Percentiles rank a stretch among this genome's conserved stretches.
phyloP scores from a whole-genome alignment of 164 flowering plant genomes.

The Dillenia turbinata region DNA sequence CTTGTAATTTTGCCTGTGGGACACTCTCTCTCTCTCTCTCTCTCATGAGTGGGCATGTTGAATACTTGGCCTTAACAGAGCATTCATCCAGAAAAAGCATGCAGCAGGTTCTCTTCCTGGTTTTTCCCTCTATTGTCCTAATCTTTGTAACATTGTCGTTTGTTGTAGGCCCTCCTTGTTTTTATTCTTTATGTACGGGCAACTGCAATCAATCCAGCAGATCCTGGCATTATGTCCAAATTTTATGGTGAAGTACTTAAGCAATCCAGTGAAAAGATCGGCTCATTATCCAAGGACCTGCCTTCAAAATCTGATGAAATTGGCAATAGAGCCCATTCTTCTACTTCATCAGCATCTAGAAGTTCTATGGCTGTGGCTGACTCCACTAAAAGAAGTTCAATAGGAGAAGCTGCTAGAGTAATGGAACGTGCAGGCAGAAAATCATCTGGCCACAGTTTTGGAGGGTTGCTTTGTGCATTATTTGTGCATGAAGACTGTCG shows the following conservation, averaged over 20 bases:
- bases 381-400: slow-evolving; percentile 50
- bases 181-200: slow-evolving; percentile 86
- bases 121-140: not conserved
- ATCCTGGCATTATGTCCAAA: slow-evolving; percentile 76
- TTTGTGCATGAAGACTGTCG: slow-evolving; percentile 86
- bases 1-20: no score
- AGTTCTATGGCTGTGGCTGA: slow-evolving; percentile 52
- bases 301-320: slow-evolving; percentile 35
- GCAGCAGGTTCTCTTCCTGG: not conserved
- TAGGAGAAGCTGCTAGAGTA: slow-evolving; percentile 28
- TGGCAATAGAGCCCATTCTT: slow-evolving; percentile 41
- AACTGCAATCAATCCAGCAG: slow-evolving; percentile 97
- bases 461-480: slow-evolving; percentile 64
- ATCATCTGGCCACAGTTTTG: slow-evolving; percentile 30
- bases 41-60: no score
- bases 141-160: not conserved
- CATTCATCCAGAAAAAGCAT: no score
- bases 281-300: slow-evolving; percentile 23
- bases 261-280: slow-evolving; percentile 20
- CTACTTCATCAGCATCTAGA: slow-evolving; percentile 63
- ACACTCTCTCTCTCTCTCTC: no score
- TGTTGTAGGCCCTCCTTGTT: slow-evolving; percentile 75
- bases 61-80: no score
- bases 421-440: slow-evolving; percentile 19
- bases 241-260: slow-evolving; percentile 26